These are phyloP conservation scores for Penicillium sp. DNA, from an alignment of 2,329 filamentous ascomycete genomes.

Conservation along the genomic window DNA sequence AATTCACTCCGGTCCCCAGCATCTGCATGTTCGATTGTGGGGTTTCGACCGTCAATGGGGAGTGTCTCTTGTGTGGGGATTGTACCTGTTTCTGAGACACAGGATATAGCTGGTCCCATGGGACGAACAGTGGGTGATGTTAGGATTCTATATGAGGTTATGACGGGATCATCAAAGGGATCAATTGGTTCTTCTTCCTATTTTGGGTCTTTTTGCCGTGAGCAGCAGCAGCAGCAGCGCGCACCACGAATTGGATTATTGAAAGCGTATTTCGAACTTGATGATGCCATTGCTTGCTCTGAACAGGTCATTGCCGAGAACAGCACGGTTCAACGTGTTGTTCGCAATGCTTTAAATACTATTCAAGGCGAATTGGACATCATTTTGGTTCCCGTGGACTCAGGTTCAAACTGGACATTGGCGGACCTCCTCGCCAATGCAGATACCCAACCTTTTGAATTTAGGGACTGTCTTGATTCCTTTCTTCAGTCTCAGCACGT, in stretches of 20 bases:
- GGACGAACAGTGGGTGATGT: slow-evolving; percentile 44
- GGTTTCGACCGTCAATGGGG: slow-evolving; percentile 58
- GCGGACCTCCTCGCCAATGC: slow-evolving; percentile 41
- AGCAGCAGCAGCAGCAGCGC: not conserved
- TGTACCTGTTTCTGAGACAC: slow-evolving; percentile 58
- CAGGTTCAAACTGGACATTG: slow-evolving; percentile 25
- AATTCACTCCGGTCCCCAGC: slow-evolving; percentile 64
- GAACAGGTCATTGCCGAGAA: slow-evolving; percentile 46
- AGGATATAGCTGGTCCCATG: slow-evolving; percentile 59
- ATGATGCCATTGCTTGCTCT: slow-evolving; percentile 11
- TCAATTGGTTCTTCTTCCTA: not conserved
- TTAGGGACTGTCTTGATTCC: slow-evolving; percentile 54
- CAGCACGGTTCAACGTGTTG: slow-evolving; percentile 56
- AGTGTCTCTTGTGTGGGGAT: slow-evolving; percentile 53
- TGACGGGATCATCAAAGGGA: slow-evolving; percentile 14
- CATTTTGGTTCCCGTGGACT: slow-evolving; percentile 53
- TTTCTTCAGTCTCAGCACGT: slow-evolving; percentile 51
- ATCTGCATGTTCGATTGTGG: slow-evolving; percentile 61
- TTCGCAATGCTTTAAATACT: slow-evolving; percentile 45
- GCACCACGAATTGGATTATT: slow-evolving; percentile 48
- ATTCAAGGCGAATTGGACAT: slow-evolving; percentile 3
- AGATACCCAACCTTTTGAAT: slow-evolving; percentile 64
- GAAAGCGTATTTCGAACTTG: slow-evolving; percentile 57
- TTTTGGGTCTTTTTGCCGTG: not conserved
- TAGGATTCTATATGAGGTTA: slow-evolving; percentile 24